Evolutionary conservation across 2,329 filamentous ascomycete species (phyloP).

Genomic region (Sphaerulina vaccinii): DNA sequence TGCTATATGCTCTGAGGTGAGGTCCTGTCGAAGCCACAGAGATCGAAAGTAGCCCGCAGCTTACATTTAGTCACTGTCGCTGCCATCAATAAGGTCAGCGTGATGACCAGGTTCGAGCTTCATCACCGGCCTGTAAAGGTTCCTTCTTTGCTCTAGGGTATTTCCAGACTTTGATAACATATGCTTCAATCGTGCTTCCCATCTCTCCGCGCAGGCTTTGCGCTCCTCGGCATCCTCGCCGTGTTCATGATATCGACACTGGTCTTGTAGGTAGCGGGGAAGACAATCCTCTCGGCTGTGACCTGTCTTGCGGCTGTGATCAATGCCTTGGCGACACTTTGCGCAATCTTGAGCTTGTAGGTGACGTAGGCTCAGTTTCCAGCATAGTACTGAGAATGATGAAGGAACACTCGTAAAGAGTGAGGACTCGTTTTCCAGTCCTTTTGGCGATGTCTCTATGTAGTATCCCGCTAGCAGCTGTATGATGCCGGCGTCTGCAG

Average conservation of each 20-base stretch:
- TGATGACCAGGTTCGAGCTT: no score
- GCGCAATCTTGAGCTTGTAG: constrained; percentile 1
- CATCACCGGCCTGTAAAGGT: no score
- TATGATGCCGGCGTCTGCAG: not conserved
- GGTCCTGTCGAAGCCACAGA: no score
- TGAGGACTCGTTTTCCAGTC: not conserved
- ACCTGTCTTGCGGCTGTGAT: not conserved
- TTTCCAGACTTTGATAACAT: not conserved
- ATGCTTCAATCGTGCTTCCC: not conserved
- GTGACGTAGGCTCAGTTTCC: constrained; percentile 1
- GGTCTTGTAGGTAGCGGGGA: not conserved
- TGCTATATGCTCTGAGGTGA: no score
- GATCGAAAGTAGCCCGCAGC: no score
- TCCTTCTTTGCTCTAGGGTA: no score
- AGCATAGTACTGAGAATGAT: constrained; percentile 1
- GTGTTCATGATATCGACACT: constrained; percentile 7
- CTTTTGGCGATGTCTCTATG: not conserved
- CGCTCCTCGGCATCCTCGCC: constrained; percentile 6
- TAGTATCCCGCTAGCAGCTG: constrained; percentile 1
- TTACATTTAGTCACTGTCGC: no score
- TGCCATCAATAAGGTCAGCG: no score
- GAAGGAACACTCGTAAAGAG: not conserved
- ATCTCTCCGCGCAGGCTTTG: not conserved
- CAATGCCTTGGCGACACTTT: not conserved
- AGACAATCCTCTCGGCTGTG: not conserved